Base-by-base conservation (phyloP, 1,139 yeast species). In the Geotrichum fermentans region DNA sequence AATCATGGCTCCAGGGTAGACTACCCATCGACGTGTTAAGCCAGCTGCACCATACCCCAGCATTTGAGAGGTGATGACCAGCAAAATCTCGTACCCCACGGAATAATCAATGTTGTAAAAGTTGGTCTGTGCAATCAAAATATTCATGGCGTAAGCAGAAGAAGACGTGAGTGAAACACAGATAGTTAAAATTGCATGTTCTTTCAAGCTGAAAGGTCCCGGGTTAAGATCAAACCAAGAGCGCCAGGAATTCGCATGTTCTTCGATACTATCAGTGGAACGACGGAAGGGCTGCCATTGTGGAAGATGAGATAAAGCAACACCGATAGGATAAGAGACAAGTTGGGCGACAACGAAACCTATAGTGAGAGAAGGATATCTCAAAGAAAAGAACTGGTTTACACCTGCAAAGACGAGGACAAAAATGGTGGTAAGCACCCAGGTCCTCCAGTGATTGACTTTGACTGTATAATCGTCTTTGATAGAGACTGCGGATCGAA, bases 401-500 rank as follows among this genome's bases (percentile, higher is more conserved):
- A 77, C 67, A 53, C 73, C 80, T 52, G 76, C 68, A 51, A 74
- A 71, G 29, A 75, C 59, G 33, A 60, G 34, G 8, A 63, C 64
- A 48, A 74, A 48, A 13, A 45, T 45, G 16, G 38, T 26, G 4
- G 42, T 38, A n/a, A 43, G 29, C 5, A 37, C 37, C 80, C 80
- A 76, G 64, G 71, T 71, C 64, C 80, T 50, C 81, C 82, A 55
- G 78, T 60, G 41, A 78, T 74, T 33, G 77, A 68, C 63, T 75
- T 72, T 38, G 33, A 40, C 30, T 2, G 68, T 54, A 1, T 71
- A 66, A 58, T 77, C 80, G 61, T 77, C 82, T 30, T 70, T 64
- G n/a, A 77, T 69, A 8, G 80, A 79, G 42, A 78, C 80, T 10
- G 80, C 73, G 16, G 80, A 80, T 65, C 82, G 70, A 42, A 78